Evolutionary conservation across 306 rosid species (phyloP).

Genomic region (Vigna hirtella): DNA sequence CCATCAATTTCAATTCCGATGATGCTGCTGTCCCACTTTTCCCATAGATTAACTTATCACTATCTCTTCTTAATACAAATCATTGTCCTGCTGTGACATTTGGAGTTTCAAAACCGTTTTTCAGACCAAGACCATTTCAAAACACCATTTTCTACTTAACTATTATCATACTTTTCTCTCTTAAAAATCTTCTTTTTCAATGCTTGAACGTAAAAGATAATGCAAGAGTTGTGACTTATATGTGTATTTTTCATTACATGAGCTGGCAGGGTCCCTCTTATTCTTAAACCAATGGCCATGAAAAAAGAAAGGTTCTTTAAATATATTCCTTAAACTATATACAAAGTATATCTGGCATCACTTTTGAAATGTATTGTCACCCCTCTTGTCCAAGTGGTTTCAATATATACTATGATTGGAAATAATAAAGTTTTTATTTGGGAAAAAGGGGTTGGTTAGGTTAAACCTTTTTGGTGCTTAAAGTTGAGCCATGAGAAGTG

Average conservation of each 20-base stretch:
- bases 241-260: background rate
- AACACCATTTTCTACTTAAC: background rate
- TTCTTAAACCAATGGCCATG: background rate
- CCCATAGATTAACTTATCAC: background rate
- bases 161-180: background rate
- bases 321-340: background rate
- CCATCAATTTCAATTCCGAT: no score
- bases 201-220: background rate
- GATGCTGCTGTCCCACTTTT: no score
- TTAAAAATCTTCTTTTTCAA: background rate
- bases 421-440: background rate
- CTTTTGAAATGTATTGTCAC: constrained; percentile 11
- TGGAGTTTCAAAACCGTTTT: background rate
- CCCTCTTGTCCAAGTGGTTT: background rate
- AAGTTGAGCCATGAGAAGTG: background rate
- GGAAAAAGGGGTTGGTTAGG: background rate
- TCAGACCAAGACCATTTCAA: constrained; percentile 20
- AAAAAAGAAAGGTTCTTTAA: background rate
- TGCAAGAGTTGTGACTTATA: background rate
- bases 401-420: background rate
- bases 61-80: background rate
- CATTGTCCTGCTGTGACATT: background rate
- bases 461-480: background rate
- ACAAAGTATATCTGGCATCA: background rate
- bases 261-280: background rate